Base-by-base conservation (phyloP, 306 rosid genomes). In the Gleditsia sinensis region DNA sequence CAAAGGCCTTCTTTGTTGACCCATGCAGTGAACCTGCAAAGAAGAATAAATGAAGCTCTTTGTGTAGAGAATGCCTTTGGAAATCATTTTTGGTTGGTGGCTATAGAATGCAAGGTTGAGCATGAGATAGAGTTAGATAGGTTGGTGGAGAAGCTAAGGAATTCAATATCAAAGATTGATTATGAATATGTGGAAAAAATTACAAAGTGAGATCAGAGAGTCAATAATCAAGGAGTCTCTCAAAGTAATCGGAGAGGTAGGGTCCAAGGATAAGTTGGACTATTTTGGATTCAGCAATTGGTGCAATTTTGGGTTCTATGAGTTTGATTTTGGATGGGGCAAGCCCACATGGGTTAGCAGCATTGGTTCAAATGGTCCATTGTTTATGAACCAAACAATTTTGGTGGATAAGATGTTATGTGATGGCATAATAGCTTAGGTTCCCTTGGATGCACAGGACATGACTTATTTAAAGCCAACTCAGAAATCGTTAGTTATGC, bases 261-360 rank as follows among this genome's bases (percentile, higher is more conserved):
- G 45, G 0, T 50, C 65, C 10, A 34, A 30, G 9, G 42, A 50
- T 64, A 66, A 20, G 54, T 42, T 75, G 32, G 81, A 81, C 4
- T 19, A 62, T n/a, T 34, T 16, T 71, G 67, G 74, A 46, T 76
- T 55, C 33, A 64, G 63, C 7, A 81, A 67, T 11, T 81, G 81
- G 78, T 67, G 75, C 25, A 76, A 76, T 13, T 67, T 65, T 19
- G 67, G 49, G 24, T 54, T 37, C 37, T 76, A 76, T 64, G 78
- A 71, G 6, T 67, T 32, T 64, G 78, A 81, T 76, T 81, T 81
- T 65, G 82, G 82, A 9, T 81, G 75, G 78, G 81, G 81, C 56
- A 81, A 76, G 32, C 81, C 78, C 1, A 39, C 54, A 5, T 81
- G 82, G 82, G 81, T 76, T 39, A 63, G 74, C 46, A 19, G 42